Evolutionary conservation across 2,329 filamentous ascomycete species (phyloP), one percentile per base, ranked within the genome.

Genomic region (Trichoderma sp.): DNA sequence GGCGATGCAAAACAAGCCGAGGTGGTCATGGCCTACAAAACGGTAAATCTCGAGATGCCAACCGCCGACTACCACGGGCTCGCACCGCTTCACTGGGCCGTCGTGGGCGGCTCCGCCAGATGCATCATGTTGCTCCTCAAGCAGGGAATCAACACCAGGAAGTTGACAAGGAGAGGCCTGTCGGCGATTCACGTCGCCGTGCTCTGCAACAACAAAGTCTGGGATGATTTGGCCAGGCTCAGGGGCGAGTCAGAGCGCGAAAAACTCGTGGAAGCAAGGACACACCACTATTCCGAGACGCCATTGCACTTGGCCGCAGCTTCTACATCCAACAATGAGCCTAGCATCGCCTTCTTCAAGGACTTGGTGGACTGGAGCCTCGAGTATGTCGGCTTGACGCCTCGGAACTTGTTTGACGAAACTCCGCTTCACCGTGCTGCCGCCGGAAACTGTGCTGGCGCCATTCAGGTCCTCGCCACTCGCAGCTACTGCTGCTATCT

Each of bases 361-460:
- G 50, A 68, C 0, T 5, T 64, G 8, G 19, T 64, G 37, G 58
- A 57, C 10, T 64, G 37, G 52, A 42, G 59, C 29, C 27, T 25
- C 27, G 37, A 57, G 2, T 29, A 50, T 25, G 48, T 10, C 12
- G 58, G 58, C 8, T 5, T 57, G n/a, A 17, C 19, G 0, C 27
- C 66, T 27, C 59, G 66, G 2, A 68, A 68, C 29, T 6, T 5
- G 5, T 64, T 64, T 64, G 66, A 68, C 9, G 66, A 68, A 39
- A 68, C 59, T 7, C 66, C 66, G n/a, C 66, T 68, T 8, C 66
- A 68, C 22, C 34, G 66, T 35, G 66, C 66, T 22, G 58, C 66
- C 0, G 66, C 66, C 10, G 50, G 34, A 12, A 63, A 68, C 7
- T 57, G 63, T 17, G 27, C 13, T 2, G 45, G 17, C 27, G 59